Conservation (phyloP, 208 protist genomes). For the Crithidia thermophila region DNA sequence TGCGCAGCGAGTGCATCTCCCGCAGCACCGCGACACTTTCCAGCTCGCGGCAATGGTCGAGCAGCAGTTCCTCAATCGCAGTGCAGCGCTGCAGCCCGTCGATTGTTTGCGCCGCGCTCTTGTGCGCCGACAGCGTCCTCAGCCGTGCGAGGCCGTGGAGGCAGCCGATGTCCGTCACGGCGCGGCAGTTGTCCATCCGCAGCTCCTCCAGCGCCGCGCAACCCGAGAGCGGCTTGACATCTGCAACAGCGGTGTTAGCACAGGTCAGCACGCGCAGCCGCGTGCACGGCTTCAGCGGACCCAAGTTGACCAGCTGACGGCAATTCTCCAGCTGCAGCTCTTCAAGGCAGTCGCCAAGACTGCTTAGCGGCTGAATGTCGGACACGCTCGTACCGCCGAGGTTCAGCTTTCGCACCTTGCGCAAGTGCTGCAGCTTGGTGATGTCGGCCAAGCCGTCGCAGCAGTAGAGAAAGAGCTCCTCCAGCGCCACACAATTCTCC, state of each 20-base stretch:
- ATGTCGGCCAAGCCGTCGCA: conserved; percentile 5
- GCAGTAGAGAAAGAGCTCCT: conserved; percentile 12
- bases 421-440: neutral
- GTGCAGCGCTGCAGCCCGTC: conserved; percentile 6
- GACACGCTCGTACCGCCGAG: conserved; percentile 1
- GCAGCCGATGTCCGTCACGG: neutral
- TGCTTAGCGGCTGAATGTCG: neutral
- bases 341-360: neutral
- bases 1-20: neutral
- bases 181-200: conserved; percentile 3
- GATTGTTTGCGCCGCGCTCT: neutral
- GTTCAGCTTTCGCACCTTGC: conserved; percentile 1
- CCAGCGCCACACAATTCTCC: neutral
- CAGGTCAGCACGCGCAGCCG: conserved; percentile 1
- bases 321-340: conserved; percentile 13
- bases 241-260: conserved; percentile 8
- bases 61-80: neutral
- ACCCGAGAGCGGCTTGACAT: conserved; percentile 5
- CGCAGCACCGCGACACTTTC: neutral
- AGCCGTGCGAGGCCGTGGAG: neutral
- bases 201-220: conserved; percentile 10
- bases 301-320: neutral
- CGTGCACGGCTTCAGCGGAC: neutral
- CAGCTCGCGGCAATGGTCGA: conserved; percentile 2
- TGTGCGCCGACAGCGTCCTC: neutral